phyloP scores from a whole-genome alignment of 23 red algal genomes.

The Gracilaria gracilis region DNA sequence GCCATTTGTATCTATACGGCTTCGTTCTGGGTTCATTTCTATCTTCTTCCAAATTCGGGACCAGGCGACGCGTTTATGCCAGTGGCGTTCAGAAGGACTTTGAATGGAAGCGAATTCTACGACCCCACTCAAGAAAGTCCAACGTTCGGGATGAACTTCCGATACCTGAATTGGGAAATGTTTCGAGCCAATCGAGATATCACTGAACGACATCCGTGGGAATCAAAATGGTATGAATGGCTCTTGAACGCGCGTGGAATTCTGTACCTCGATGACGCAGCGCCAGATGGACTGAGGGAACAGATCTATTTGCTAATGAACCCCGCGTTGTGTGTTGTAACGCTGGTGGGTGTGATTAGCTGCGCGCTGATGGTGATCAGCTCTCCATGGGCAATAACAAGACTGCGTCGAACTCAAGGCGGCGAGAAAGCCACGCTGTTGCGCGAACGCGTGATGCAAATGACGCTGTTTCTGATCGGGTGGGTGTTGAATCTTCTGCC shows the following conservation, averaged over 20 bases:
- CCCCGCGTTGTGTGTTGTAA: conserved; percentile 65
- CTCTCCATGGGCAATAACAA: background rate
- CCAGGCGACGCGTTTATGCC: conserved; percentile 92
- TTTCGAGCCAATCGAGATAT: conserved; percentile 88
- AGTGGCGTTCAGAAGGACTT: conserved; percentile 73
- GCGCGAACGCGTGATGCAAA: conserved; percentile 1
- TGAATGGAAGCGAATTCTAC: conserved; percentile 83
- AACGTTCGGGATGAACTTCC: conserved; percentile 77
- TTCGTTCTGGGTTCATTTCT: conserved; percentile 91
- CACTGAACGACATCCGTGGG: conserved; percentile 82
- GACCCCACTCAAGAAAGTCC: background rate
- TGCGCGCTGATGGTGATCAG: conserved; percentile 44
- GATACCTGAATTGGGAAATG: conserved; percentile 96
- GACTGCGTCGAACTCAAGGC: background rate
- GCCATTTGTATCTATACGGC: conserved; percentile 79
- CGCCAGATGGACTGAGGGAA: conserved; percentile 35
- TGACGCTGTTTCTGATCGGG: conserved; percentile 60
- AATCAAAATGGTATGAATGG: conserved; percentile 94
- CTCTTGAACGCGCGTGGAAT: conserved; percentile 87
- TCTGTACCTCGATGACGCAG: conserved; percentile 84
- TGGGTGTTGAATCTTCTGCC: conserved; percentile 85
- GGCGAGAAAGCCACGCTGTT: background rate
- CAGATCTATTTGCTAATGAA: conserved; percentile 94
- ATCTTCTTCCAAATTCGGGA: conserved; percentile 77
- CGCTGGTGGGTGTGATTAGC: conserved; percentile 27